Percentiles rank a stretch among this genome's conserved stretches.
phyloP scores from a whole-genome alignment of 1,139 yeast species.

The Meyerozyma guilliermondii region DNA sequence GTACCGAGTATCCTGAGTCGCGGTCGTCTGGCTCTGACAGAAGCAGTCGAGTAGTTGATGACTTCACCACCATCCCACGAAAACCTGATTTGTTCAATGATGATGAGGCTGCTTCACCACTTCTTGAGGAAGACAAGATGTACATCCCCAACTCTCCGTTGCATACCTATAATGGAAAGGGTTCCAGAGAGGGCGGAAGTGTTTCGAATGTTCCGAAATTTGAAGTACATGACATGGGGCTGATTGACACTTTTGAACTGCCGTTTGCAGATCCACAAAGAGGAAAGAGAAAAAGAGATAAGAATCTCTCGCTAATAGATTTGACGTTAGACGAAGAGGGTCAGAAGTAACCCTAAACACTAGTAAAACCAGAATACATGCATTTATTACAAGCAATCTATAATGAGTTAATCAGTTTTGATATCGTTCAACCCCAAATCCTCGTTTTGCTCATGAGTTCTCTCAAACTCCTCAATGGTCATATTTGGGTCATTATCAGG shows the following conservation, averaged over 20 bases:
- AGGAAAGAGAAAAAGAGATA: constrained; percentile 5
- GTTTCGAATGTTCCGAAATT: background rate
- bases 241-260: background rate
- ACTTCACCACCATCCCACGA: background rate
- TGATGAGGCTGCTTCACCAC: background rate
- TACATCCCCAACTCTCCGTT: constrained; percentile 31
- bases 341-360: background rate
- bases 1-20: background rate
- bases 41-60: constrained; percentile 8
- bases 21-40: background rate
- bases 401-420: constrained; percentile 30
- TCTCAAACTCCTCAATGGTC: constrained; percentile 83
- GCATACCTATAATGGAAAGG: constrained; percentile 12
- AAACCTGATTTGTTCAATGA: background rate
- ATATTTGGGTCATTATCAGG: constrained; percentile 97
- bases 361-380: background rate
- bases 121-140: background rate
- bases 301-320: constrained; percentile 17
- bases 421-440: constrained; percentile 88
- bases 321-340: constrained; percentile 5
- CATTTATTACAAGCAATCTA: background rate
- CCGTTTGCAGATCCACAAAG: background rate
- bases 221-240: background rate
- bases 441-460: constrained; percentile 85
- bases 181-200: background rate